A percentile compares a stretch with the other conserved stretches of the same genome.
Conservation (phyloP, 352 stramenopile species). For the Globisporangium nunn region DNA sequence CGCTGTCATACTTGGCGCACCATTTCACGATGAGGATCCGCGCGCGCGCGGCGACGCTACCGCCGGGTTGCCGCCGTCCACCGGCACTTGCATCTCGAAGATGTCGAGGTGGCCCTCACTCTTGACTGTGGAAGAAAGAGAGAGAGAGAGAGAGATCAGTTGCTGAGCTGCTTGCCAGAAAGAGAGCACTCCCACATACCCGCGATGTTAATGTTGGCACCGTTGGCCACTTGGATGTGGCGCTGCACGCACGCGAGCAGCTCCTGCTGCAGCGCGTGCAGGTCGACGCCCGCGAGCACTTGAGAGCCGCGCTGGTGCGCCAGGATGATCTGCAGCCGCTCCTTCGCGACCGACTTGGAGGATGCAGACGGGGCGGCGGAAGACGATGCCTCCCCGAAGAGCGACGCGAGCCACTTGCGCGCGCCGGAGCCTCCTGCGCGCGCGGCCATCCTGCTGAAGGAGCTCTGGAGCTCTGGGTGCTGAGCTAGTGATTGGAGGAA, state of each 20-base stretch:
- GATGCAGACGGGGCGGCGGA: constrained; percentile 13
- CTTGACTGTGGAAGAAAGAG: constrained; percentile 43
- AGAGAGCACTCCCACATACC: constrained; percentile 19
- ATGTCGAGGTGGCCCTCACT: constrained; percentile 84
- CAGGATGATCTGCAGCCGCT: constrained; percentile 86
- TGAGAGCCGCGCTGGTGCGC: constrained; percentile 82
- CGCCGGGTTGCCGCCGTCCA: constrained; percentile 42
- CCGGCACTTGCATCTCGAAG: constrained; percentile 88
- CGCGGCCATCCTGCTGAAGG: constrained; percentile 26
- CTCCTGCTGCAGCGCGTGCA: constrained; percentile 71
- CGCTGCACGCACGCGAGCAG: constrained; percentile 83
- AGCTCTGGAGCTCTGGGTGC: too few relatives aligned
- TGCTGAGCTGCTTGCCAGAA: too few relatives aligned
- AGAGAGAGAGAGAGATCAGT: background rate
- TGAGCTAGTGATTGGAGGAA: background rate
- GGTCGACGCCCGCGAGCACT: constrained; percentile 76
- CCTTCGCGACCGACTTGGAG: constrained; percentile 82
- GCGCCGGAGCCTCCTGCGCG: constrained; percentile 44
- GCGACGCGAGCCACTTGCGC: constrained; percentile 74
- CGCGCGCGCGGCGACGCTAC: constrained; percentile 1
- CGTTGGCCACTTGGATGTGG: constrained; percentile 80
- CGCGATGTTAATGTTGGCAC: constrained; percentile 87
- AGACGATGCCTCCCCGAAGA: constrained; percentile 52
- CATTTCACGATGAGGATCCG: constrained; percentile 1
- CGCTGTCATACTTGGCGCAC: background rate